Evolutionary conservation across 1,284 basidiomycete genomes (phyloP).

Genomic region (Ceraceosorus guamensis): DNA sequence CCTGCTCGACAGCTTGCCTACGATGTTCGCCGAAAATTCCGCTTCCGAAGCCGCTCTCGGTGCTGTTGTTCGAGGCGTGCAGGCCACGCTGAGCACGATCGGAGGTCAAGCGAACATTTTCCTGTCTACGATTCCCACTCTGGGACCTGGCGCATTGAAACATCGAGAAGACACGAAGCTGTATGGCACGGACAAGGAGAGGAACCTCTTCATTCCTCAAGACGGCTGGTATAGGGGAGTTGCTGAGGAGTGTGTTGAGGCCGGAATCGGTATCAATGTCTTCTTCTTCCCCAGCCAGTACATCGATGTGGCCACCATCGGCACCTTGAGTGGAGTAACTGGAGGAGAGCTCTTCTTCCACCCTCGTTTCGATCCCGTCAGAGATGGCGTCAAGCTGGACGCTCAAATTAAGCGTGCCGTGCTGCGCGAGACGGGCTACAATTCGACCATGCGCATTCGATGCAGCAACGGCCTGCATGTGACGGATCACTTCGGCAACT

Average conservation of each 20-base stretch:
- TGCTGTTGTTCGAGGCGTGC: constrained; percentile 58
- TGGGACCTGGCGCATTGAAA: constrained; percentile 67
- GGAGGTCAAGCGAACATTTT: constrained; percentile 85
- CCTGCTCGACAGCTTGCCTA: constrained; percentile 63
- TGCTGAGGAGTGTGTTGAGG: constrained; percentile 78
- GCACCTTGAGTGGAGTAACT: constrained; percentile 62
- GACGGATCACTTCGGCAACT: constrained; percentile 69
- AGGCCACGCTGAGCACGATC: constrained; percentile 65
- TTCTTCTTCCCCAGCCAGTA: constrained; percentile 77
- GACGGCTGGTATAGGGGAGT: constrained; percentile 71
- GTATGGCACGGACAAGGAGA: constrained; percentile 87
- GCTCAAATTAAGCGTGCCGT: constrained; percentile 69
- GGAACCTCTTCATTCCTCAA: constrained; percentile 67
- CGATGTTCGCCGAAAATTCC: constrained; percentile 58
- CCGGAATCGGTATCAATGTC: constrained; percentile 82
- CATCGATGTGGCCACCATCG: constrained; percentile 79
- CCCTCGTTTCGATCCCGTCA: constrained; percentile 70
- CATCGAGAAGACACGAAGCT: constrained; percentile 62
- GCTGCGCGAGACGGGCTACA: constrained; percentile 68
- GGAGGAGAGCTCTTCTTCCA: constrained; percentile 94
- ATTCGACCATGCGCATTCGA: constrained; percentile 72
- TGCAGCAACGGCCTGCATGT: constrained; percentile 77
- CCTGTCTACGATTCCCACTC: constrained; percentile 66
- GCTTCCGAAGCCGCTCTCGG: constrained; percentile 65
- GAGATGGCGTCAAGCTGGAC: constrained; percentile 63